Percentiles rank a stretch among this genome's conserved stretches.
Evolutionary conservation across 2,329 filamentous ascomycete genomes (phyloP).

Genomic region (Colletotrichum sp.): DNA sequence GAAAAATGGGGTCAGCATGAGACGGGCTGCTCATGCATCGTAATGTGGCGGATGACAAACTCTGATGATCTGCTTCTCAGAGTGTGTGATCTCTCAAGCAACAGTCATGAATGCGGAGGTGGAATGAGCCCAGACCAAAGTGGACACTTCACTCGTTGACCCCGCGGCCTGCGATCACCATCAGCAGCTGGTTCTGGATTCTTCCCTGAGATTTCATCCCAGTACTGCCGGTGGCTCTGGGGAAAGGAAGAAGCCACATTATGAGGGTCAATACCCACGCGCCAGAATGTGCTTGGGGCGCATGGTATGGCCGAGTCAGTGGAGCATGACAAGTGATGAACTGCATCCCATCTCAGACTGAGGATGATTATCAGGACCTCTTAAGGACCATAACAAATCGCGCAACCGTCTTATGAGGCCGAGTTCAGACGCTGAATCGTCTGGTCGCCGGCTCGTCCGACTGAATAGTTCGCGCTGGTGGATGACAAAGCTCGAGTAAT

Average conservation of each 20-base stretch:
- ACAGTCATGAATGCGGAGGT: not conserved
- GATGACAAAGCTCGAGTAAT: not conserved
- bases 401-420: not conserved
- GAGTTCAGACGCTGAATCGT: not conserved
- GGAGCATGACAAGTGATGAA: not conserved
- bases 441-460: not conserved
- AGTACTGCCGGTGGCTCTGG: not conserved
- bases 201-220: not conserved
- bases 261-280: rapidly evolving
- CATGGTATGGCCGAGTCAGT: not conserved
- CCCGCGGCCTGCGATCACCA: not conserved
- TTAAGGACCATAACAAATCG: not conserved
- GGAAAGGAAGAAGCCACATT: not conserved
- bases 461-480: not conserved
- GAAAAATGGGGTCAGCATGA: not conserved
- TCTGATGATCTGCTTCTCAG: not conserved
- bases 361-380: not conserved
- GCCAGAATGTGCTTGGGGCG: not conserved
- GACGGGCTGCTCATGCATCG: not conserved
- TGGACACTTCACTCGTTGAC: not conserved
- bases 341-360: not conserved
- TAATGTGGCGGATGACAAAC: not conserved
- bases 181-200: not conserved
- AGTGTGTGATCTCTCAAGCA: not conserved
- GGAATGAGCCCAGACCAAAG: not conserved